Evolutionary conservation across 495 filamentous ascomycete species (phyloP), one percentile per base, ranked within the genome.

Genomic region (Penicillium arizonense): DNA sequence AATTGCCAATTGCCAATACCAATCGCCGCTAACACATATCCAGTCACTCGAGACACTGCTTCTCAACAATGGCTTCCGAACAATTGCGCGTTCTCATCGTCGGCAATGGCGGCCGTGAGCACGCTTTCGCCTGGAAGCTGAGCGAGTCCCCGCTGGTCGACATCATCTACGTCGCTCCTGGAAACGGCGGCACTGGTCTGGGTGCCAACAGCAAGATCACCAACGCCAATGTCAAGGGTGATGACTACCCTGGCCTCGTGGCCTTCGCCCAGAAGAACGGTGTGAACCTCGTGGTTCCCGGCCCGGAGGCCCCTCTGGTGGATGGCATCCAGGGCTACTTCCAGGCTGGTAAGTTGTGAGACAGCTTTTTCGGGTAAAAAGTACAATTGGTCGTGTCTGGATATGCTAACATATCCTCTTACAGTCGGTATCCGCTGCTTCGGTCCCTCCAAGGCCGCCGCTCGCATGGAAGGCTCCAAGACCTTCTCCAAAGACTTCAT

Each of bases 401-500:
- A 47, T 13, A 57, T 43, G 48, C 53, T 72, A 41, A 68, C 28
- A 45, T 32, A 13, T 28, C 16, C 20, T 35, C 16, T 13, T 13
- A 55, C 72, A 78, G 87, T 82, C 40, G 84, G 84, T 14, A 91
- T 97, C 58, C 78, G 82, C 61, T 87, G 84, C 72, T 98, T 96
- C 60, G 94, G 94, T 12, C 94, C 94, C 3, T 87, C 86, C 42
- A 85, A 89, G 75, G 82, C 80, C 34, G 95, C 94, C 35, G 93
- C 95, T 26, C 80, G 81, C 47, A 88, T 98, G 86, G 94, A 98
- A 70, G 94, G 94, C 47, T 92, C 87, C 67, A 97, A 98, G 77
- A 87, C 92, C 12, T 97, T 95, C 73, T 88, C 90, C 28, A 98
- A 98, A 71, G 93, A 98, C 71, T 98, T 98, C 68, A 98, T 98